Evolutionary conservation across 352 stramenopile species (phyloP), one percentile per base, ranked within the genome.

Genomic region (Phytophthora pistaciae): DNA sequence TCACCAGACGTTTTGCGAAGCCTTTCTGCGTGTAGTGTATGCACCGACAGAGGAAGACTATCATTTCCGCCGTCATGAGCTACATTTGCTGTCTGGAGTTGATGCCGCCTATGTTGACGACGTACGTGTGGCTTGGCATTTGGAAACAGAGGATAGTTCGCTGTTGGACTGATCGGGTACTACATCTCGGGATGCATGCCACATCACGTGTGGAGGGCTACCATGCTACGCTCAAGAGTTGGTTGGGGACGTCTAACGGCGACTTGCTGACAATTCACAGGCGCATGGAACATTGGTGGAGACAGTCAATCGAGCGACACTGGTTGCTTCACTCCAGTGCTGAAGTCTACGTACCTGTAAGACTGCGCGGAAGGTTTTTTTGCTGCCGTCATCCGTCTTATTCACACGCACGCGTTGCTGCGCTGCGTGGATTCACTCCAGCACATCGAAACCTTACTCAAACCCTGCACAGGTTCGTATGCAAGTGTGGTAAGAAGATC

Each of bases 231-330:
- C 11, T 46, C 13, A 46, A 46, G 38, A 20, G 38, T 46, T 46
- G 38, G 16, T 13, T 46, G 10, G 56, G 56, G 4, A 44, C 25
- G 18, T 63, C 56, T 4, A 63, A 14, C 3, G 21, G 56, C 8
- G 56, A 55, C 42, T 21, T 55, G 5, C 25, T 44, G 16, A 55
- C 23, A 9, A 33, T 63, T 13, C 42, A 38, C 18, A 63, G 27
- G 18, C 56, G 56, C 9, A 54, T 55, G 40, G 8, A 55, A 33
- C 42, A 46, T 44, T 63, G 56, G 56, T 63, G 56, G 42, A 14
- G 40, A 7, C 56, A 55, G 25, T 55, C 40, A 1, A 55, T 63
- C 20, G 56, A 29, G 1, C 11, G 38, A 20, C 38, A 46, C 16
- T 46, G 38, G 38, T 3, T 20, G 11, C 38, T 20, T 46, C 2